Evolutionary conservation across 148 eudicot species (phyloP), one percentile per base, ranked within the genome.

Genomic region (Arctostaphylos glauca): DNA sequence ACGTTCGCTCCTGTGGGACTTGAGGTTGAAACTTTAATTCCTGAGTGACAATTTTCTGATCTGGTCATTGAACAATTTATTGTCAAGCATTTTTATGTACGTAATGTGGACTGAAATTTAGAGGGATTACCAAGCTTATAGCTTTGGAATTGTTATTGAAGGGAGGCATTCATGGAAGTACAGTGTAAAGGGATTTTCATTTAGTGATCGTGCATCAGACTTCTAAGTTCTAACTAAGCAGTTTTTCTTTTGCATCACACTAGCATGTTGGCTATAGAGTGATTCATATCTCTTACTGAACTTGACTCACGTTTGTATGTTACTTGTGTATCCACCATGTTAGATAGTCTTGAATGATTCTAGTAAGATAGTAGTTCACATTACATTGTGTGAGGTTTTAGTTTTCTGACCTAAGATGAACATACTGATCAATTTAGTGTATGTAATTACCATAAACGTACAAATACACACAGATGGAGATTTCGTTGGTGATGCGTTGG

Each of bases 1-100:
- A 50, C 87, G 79, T 74, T 89, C 98, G 19, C 81, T 96, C 70
- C 60, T 93, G 81, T 92, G 91, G 97, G 94, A 96, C 90, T 87
- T 96, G 83, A 91, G 98, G 98, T 96, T 79, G 86, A 62, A 9
- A 53, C 52, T 50, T 86, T 50, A 10, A 46, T 72, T 43, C 19
- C n/a, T 52, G 55, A 44, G 19, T 6, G 7, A 9, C 16, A 12
- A 48, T 3, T 62, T 18, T 60, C 15, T 41, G 21, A 25, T 41
- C 2, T 31, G 15, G 18, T 67, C 14, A 9, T 54, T 23, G 19
- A 38, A 38, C 83, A 70, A 8, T 80, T 49, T 15, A 53, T 53
- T 7, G 4, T 31, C 38, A 31, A 21, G 12, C 47, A 6, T 80
- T 21, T 66, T 31, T 8, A 38, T 48, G 12, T 49, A 66, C 14